phyloP scores from a whole-genome alignment of 2,329 filamentous ascomycete species.

The Fusarium sp. region DNA sequence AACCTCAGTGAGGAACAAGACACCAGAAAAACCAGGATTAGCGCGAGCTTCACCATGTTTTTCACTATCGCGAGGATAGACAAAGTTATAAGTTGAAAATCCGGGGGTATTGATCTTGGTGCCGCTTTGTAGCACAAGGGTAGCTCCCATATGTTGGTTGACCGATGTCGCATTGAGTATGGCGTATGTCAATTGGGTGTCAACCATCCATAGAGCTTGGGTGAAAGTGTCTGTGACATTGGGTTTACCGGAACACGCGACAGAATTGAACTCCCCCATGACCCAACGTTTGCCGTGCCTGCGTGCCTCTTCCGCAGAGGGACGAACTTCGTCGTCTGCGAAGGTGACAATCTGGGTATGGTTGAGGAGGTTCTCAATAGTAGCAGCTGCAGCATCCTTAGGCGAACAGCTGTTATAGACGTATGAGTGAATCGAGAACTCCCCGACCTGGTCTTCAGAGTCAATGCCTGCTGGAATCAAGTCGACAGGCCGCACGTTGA shows the following conservation, averaged over 20 bases:
- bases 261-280: conserved; percentile 55
- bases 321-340: conserved; percentile 22
- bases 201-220: conserved; percentile 54
- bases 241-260: conserved; percentile 53
- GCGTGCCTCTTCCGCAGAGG: conserved; percentile 11
- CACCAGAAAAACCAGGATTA: conserved; percentile 16
- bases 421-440: conserved; percentile 15
- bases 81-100: conserved; percentile 31
- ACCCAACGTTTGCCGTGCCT: conserved; percentile 31
- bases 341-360: conserved; percentile 14
- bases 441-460: conserved; percentile 16
- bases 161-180: conserved; percentile 52
- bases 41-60: conserved; percentile 23
- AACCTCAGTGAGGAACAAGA: conserved; percentile 31
- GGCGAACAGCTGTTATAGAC: conserved; percentile 9
- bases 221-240: conserved; percentile 55
- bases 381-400: conserved; percentile 2
- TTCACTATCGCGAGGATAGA: conserved; percentile 33
- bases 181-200: conserved; percentile 53
- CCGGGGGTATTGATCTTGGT: conserved; percentile 28
- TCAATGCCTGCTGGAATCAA: conserved; percentile 34
- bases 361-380: conserved; percentile 13
- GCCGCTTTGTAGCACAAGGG: conserved; percentile 28
- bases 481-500: conserved; percentile 30
- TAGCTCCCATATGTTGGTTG: conserved; percentile 48